Percentiles rank a stretch among this genome's conserved stretches.
phyloP scores from a whole-genome alignment of 805 yeast species.

The Brettanomyces anomalus region DNA sequence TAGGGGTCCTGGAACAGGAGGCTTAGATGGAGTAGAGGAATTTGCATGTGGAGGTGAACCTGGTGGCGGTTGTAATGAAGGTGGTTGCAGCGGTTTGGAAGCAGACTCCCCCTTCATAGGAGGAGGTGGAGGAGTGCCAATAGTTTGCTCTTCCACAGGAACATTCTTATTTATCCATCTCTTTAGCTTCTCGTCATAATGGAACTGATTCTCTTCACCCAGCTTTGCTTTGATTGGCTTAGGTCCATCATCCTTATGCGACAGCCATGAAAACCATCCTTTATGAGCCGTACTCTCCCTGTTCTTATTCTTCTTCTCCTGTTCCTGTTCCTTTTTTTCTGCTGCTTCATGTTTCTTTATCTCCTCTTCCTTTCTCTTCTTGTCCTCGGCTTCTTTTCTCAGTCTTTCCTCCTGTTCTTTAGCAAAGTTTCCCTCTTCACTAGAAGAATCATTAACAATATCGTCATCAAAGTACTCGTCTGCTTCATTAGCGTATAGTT shows the following conservation, averaged over 20 bases:
- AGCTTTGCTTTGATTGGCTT: conserved; percentile 78
- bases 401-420: conserved; percentile 18
- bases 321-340: conserved; percentile 12
- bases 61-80: neutral
- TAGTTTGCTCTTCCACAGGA: conserved; percentile 54
- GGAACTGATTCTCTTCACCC: conserved; percentile 68
- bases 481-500: conserved; percentile 20
- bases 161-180: conserved; percentile 79
- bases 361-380: conserved; percentile 10
- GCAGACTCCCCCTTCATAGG: conserved; percentile 24
- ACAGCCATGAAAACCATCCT: conserved; percentile 58
- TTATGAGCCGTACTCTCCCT: neutral
- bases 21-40: conserved; percentile 23
- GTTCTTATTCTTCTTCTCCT: conserved; percentile 16
- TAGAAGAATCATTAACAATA: conserved; percentile 24
- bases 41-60: neutral
- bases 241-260: conserved; percentile 47
- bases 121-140: conserved; percentile 62
- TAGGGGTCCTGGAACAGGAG: conserved; percentile 15
- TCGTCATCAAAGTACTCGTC: conserved; percentile 24
- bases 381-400: conserved; percentile 21
- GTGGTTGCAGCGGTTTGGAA: conserved; percentile 2
- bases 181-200: conserved; percentile 73
- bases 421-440: conserved; percentile 37
- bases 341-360: conserved; percentile 9